Conservation (phyloP, 129 eudicot genomes). For the Pittosporum tobira region DNA sequence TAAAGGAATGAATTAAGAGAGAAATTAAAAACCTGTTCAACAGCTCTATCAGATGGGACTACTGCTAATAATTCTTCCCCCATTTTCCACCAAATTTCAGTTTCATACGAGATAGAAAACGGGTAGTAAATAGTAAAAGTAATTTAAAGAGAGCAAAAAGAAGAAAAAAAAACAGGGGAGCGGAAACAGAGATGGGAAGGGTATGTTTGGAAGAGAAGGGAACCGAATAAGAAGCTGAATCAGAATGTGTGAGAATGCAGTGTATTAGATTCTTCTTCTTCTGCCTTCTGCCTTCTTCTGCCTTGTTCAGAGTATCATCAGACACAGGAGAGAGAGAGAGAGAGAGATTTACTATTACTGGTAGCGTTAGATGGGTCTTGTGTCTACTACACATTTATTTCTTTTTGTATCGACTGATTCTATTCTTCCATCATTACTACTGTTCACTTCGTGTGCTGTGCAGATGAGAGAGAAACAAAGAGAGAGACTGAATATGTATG, state of each 20-base stretch:
- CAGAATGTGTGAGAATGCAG: constrained; percentile 21
- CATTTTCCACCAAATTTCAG: constrained; percentile 25
- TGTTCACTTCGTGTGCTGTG: constrained; percentile 30
- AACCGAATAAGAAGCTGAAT: constrained; percentile 9
- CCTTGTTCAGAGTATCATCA: constrained; percentile 19
- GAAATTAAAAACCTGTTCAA: constrained; percentile 41
- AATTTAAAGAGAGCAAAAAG: not conserved
- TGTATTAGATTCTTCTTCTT: constrained; percentile 17
- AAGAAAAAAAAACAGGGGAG: constrained; percentile 3
- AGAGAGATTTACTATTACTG: not conserved
- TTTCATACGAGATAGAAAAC: constrained; percentile 5
- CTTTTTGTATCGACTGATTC: constrained; percentile 17
- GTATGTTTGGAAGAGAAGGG: constrained; percentile 6
- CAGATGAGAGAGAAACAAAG: constrained; percentile 16
- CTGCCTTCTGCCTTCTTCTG: no score
- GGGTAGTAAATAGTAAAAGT: no score
- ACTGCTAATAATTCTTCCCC: constrained; percentile 30
- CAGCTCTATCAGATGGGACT: constrained; percentile 45
- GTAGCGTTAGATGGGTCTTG: no score
- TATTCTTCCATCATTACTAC: constrained; percentile 25
- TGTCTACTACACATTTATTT: no score
- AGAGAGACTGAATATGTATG: not conserved
- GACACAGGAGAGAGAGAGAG: constrained; percentile 16
- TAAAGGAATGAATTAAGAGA: not conserved
- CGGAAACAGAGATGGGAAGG: not conserved